A percentile compares a stretch with the other conserved stretches of the same genome.
Evolutionary conservation across 2,329 filamentous ascomycete species (phyloP).

Genomic region (Aspergillus flavus): DNA sequence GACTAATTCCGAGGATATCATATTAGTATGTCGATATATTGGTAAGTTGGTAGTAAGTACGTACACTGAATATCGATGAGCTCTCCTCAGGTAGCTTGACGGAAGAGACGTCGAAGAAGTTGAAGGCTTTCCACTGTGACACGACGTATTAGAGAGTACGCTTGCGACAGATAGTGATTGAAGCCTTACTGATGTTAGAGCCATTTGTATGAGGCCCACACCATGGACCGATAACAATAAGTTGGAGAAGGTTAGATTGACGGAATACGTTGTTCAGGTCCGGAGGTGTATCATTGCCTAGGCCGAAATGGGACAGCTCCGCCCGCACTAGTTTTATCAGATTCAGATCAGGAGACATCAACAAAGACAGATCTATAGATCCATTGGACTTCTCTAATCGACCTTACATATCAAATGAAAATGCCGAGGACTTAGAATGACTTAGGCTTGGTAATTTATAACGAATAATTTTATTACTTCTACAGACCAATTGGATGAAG

Average conservation of each 20-base stretch:
- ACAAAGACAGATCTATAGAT: neutral
- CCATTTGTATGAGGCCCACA: constrained; percentile 41
- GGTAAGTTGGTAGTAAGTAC: constrained; percentile 29
- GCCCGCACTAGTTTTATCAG: constrained; percentile 1
- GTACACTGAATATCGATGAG: constrained; percentile 76
- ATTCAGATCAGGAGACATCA: neutral
- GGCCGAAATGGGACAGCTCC: constrained; percentile 1
- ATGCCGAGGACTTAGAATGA: no score
- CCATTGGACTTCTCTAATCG: neutral
- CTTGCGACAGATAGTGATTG: neutral
- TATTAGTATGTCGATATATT: neutral
- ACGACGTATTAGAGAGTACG: constrained; percentile 13
- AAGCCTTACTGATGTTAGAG: constrained; percentile 44
- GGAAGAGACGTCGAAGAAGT: constrained; percentile 95
- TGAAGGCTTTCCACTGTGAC: constrained; percentile 92
- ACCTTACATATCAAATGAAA: neutral
- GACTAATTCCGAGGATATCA: constrained; percentile 38
- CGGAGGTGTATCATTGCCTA: neutral
- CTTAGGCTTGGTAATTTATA: neutral
- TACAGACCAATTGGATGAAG: neutral
- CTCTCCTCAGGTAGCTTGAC: constrained; percentile 79
- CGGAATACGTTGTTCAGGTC: neutral
- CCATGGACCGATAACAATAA: constrained; percentile 30
- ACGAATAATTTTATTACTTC: neutral
- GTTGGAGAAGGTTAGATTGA: constrained; percentile 18